A percentile compares a stretch with the other conserved stretches of the same genome.
These are phyloP conservation scores for Mycena rosella DNA, from an alignment of 768 basidiomycete species.

Conservation along the genomic window DNA sequence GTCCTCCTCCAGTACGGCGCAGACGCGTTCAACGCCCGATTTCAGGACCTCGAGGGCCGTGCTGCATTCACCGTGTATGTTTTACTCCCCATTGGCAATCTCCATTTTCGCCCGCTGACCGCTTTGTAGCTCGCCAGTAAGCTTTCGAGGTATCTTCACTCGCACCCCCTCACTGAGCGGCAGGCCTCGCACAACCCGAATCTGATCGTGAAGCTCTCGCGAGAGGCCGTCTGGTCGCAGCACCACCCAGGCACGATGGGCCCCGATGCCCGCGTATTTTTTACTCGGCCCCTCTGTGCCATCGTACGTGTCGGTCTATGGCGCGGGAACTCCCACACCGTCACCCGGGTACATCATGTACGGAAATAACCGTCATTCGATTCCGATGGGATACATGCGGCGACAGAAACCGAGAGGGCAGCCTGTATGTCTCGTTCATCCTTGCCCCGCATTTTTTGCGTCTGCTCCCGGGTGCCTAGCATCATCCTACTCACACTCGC, in stretches of 20 bases:
- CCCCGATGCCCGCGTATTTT: conserved; percentile 80
- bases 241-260: conserved; percentile 81
- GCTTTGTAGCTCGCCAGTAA: conserved; percentile 33
- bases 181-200: conserved; percentile 72
- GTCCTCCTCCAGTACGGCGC: conserved; percentile 75
- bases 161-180: conserved; percentile 1
- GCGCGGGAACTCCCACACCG: conserved; percentile 55
- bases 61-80: conserved; percentile 79
- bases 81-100: conserved; percentile 1
- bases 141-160: conserved; percentile 1
- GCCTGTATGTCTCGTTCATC: conserved; percentile 63
- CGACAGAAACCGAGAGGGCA: conserved; percentile 70
- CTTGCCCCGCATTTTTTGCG: background rate
- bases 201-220: conserved; percentile 70
- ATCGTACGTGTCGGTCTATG: conserved; percentile 18
- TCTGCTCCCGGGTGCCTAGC: too few species aligned
- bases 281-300: conserved; percentile 66
- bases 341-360: conserved; percentile 75
- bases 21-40: conserved; percentile 70
- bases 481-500: conserved; percentile 4
- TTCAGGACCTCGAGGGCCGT: conserved; percentile 73
- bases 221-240: conserved; percentile 76
- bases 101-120: conserved; percentile 2
- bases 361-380: conserved; percentile 68
- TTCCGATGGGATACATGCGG: conserved; percentile 69